Evolutionary conservation across 2,329 filamentous ascomycete species (phyloP), one percentile per base, ranked within the genome.

Genomic region (Diaporthe australafricana): DNA sequence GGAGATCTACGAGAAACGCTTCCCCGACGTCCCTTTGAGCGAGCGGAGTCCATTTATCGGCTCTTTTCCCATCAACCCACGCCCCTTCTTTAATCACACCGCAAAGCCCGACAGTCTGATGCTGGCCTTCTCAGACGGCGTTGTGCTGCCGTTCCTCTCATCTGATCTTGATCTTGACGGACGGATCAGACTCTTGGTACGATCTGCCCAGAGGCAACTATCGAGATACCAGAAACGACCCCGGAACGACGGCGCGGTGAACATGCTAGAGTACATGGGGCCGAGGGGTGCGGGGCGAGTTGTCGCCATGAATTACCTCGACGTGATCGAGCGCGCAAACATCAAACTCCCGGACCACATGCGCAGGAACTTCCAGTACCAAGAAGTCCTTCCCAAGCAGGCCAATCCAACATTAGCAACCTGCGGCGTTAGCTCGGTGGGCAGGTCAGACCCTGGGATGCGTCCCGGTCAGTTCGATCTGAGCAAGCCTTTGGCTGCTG

Each of bases 1-100:
- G 77, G 73, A 75, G 47, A 60, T 76, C 12, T 72, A 78, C 73
- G 77, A 77, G 68, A 42, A 69, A 16, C 53, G 68, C 17, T 68
- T 35, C n/a, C 68, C 71, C 20, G 71, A 63, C 16, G 27, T 73
- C 16, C 53, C 62, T 12, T 30, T 42, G 11, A 22, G 55, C 27
- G 60, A 68, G 22, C 62, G 71, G 9, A 68, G 25, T 14, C 47
- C 53, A 12, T 73, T 73, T 32, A 63, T 73, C 5, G 71, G 71
- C 20, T 73, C 71, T 1, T 73, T 73, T 6, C 71, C 71, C 9
- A 68, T 73, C 71, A 67, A 71, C 47, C 71, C 71, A 12, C 71
- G 68, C 16, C 68, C 68, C 9, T 71, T 71, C 25, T 68, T 71
- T 53, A 67, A 63, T 9, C 71, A 73, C n/a, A 68, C 5, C 3